These are phyloP conservation scores for Eudorina sp. DNA, from an alignment of 139 green algal genomes.

Conservation along the genomic window DNA sequence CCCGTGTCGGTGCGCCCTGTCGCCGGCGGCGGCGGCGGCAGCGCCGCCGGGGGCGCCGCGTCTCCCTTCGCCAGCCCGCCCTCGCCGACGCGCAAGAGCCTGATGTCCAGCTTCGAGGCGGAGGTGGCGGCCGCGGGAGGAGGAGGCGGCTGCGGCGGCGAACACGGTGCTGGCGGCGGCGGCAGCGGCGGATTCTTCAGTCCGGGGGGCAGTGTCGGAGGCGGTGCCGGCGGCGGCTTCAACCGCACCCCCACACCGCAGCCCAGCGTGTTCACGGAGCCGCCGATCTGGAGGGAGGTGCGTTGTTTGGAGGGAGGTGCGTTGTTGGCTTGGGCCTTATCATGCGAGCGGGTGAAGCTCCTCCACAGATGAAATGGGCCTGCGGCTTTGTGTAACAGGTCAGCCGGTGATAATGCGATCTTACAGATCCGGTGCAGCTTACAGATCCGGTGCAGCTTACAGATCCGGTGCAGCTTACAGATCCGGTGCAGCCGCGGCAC, in stretches of 20 bases:
- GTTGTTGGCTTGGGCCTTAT: too few species aligned
- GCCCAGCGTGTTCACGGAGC: constrained; percentile 51
- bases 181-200: background rate
- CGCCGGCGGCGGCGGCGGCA: background rate
- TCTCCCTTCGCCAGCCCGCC: background rate
- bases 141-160: background rate
- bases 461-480: too few species aligned
- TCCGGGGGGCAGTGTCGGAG: background rate
- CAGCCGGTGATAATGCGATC: too few species aligned
- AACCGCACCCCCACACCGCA: background rate
- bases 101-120: background rate
- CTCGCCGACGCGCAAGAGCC: background rate
- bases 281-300: constrained; percentile 78
- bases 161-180: background rate
- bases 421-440: too few species aligned
- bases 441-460: too few species aligned
- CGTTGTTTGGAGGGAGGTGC: background rate
- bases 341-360: too few species aligned
- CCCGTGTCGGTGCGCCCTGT: background rate
- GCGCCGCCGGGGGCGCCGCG: background rate
- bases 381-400: too few species aligned
- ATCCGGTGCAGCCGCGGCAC: too few species aligned
- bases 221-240: too few species aligned
- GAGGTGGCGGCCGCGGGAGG: background rate
- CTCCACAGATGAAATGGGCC: too few species aligned